Conservation (phyloP, 73 alveolate species). For the Durusdinium trenchii region DNA sequence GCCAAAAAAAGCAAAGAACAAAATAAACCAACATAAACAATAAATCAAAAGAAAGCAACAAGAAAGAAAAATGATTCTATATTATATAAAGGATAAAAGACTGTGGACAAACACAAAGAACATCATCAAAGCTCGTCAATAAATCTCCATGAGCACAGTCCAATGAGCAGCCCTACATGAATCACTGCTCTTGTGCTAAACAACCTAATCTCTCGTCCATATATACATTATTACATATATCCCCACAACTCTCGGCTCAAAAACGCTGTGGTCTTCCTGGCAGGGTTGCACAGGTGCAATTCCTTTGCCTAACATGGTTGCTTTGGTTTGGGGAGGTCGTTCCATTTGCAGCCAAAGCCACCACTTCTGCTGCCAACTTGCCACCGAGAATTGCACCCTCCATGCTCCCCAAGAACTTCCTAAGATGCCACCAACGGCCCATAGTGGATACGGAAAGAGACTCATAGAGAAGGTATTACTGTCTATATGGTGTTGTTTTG, state of each 20-base stretch:
- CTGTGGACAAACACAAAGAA: too few species aligned
- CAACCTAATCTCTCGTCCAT: too few species aligned
- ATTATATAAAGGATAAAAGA: too few species aligned
- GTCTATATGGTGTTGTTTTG: neutral
- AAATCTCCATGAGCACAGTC: too few species aligned
- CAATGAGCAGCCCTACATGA: too few species aligned
- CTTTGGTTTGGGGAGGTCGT: neutral
- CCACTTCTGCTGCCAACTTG: constrained; percentile 91
- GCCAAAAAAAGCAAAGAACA: neutral
- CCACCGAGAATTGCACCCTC: constrained; percentile 95
- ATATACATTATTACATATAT: too few species aligned
- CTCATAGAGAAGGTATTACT: neutral
- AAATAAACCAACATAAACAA: too few species aligned
- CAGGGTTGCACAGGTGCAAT: neutral
- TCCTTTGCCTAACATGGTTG: neutral
- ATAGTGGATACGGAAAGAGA: neutral
- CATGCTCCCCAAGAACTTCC: constrained; percentile 89
- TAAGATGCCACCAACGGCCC: neutral
- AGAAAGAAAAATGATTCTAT: too few species aligned
- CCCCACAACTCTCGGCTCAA: neutral
- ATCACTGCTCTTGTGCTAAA: too few species aligned
- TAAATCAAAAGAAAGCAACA: too few species aligned
- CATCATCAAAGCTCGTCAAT: too few species aligned
- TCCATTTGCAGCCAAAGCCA: neutral
- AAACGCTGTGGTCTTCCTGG: neutral